Conservation (phyloP, 805 yeast species). For the Yamadazyma nakazawae region DNA sequence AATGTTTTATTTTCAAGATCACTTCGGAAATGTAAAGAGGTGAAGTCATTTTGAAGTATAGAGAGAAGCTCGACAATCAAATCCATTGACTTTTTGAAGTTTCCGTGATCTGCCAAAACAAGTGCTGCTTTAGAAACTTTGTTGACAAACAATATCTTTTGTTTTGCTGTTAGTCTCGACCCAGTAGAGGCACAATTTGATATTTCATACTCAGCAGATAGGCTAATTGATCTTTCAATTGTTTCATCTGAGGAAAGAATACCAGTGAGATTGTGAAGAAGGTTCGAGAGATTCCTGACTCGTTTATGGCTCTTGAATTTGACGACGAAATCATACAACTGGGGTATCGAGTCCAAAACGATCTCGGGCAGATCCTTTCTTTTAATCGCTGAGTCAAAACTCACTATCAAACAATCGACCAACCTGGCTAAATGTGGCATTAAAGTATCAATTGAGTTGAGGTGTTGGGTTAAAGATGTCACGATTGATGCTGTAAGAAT, state of each 20-base stretch:
- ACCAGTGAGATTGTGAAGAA: conserved; percentile 40
- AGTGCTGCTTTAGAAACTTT: not conserved
- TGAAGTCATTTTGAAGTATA: not conserved
- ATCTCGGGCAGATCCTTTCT: not conserved
- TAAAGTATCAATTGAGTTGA: not conserved
- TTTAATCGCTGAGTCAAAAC: not conserved
- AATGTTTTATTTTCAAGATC: not conserved
- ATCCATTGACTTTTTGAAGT: not conserved
- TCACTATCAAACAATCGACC: not conserved
- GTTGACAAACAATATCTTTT: not conserved
- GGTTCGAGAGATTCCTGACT: conserved; percentile 44
- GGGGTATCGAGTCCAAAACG: not conserved
- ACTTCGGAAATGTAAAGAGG: not conserved
- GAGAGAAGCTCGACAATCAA: not conserved
- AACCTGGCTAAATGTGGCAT: not conserved
- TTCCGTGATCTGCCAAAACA: not conserved
- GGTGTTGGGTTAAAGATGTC: not conserved
- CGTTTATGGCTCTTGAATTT: conserved; percentile 35
- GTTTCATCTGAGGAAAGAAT: not conserved
- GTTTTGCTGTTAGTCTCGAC: not conserved
- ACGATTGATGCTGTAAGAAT: not conserved
- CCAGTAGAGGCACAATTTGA: not conserved
- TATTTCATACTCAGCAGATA: conserved; percentile 1
- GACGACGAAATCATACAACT: not conserved
- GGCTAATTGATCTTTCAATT: not conserved